Percentiles rank a stretch among this genome's conserved stretches.
phyloP scores from a whole-genome alignment of 805 yeast genomes.

The Candida taoyuanica region DNA sequence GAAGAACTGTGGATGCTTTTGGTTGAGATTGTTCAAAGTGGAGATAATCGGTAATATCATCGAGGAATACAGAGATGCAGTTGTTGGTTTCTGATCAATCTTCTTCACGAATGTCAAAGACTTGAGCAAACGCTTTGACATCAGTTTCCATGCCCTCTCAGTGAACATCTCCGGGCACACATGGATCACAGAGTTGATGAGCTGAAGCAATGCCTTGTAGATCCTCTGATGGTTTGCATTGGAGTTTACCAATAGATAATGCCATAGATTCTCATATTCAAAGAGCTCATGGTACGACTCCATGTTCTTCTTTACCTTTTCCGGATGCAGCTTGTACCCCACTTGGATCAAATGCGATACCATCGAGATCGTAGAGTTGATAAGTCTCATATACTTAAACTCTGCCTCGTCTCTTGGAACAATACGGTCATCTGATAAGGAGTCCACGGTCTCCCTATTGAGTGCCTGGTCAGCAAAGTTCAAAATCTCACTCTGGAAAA shows the following conservation, averaged over 20 bases:
- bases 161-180: constrained; percentile 20
- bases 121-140: constrained; percentile 31
- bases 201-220: constrained; percentile 36
- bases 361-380: constrained; percentile 46
- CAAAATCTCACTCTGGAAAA: constrained; percentile 53
- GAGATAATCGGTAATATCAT: constrained; percentile 46
- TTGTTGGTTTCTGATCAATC: constrained; percentile 27
- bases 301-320: constrained; percentile 20
- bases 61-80: constrained; percentile 40
- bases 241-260: constrained; percentile 31
- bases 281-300: constrained; percentile 33
- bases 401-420: constrained; percentile 61
- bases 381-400: constrained; percentile 56
- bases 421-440: constrained; percentile 72
- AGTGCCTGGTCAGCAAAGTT: constrained; percentile 50
- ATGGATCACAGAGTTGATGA: constrained; percentile 31
- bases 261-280: constrained; percentile 41
- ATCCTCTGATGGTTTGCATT: constrained; percentile 36
- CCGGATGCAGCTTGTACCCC: constrained; percentile 17
- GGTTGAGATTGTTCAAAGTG: constrained; percentile 39
- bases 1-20: constrained; percentile 51
- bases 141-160: constrained; percentile 28
- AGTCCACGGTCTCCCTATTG: constrained; percentile 50
- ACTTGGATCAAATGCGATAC: constrained; percentile 33
- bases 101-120: constrained; percentile 29